Percentiles rank a stretch among this genome's conserved stretches.
Conservation (phyloP, 169 alveolate species). For the Eimeria brunetti region DNA sequence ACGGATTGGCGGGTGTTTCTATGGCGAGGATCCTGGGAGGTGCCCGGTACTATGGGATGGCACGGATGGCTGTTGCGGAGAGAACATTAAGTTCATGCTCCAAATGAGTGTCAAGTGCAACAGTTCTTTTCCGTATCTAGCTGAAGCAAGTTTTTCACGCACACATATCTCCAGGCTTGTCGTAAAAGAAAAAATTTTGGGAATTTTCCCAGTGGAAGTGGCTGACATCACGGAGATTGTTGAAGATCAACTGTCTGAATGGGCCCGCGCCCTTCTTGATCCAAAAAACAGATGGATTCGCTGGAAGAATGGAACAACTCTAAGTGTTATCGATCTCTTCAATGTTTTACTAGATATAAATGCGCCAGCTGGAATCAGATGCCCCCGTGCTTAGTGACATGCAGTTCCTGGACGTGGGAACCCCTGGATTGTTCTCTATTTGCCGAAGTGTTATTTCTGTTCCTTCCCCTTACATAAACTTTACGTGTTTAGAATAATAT, state of each 20-base stretch:
- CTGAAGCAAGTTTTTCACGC: neutral
- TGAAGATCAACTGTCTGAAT: conserved; percentile 38
- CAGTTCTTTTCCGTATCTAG: conserved; percentile 16
- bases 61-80: conserved; percentile 77
- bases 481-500: neutral
- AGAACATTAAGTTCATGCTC: conserved; percentile 23
- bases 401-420: neutral
- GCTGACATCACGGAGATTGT: conserved; percentile 67
- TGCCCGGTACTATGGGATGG: conserved; percentile 77
- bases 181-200: conserved; percentile 49
- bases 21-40: conserved; percentile 40
- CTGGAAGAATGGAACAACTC: conserved; percentile 34
- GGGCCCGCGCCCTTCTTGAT: conserved; percentile 19
- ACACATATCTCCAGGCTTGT: conserved; percentile 47
- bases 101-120: conserved; percentile 34
- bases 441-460: neutral
- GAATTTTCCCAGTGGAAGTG: conserved; percentile 61
- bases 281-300: conserved; percentile 52
- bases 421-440: neutral
- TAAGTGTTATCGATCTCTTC: conserved; percentile 28
- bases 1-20: conserved; percentile 73
- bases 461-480: neutral
- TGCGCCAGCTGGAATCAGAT: conserved; percentile 75
- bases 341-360: conserved; percentile 54
- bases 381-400: conserved; percentile 24